A percentile compares a stretch with the other conserved stretches of the same genome.
phyloP scores from a whole-genome alignment of 2,329 filamentous ascomycete genomes.

The Tolypocladium ophioglossoides region DNA sequence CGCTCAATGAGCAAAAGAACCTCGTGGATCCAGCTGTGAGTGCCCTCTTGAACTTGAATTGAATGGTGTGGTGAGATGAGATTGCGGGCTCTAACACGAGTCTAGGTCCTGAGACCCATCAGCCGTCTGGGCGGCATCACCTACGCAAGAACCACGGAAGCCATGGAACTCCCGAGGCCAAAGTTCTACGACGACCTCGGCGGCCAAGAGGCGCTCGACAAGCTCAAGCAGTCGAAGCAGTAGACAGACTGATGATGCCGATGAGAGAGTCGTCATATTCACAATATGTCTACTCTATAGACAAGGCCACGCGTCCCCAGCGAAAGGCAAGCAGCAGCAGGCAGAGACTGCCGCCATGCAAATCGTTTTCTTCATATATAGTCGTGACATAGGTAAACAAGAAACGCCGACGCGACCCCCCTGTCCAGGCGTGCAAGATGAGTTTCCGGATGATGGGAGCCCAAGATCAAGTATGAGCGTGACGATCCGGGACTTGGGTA shows the following conservation, averaged over 20 bases:
- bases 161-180: constrained; percentile 58
- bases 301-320: neutral
- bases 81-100: neutral
- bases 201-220: constrained; percentile 43
- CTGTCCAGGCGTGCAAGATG: neutral
- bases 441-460: neutral
- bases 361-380: constrained; percentile 1
- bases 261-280: neutral
- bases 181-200: constrained; percentile 43
- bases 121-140: constrained; percentile 77
- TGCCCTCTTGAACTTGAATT: constrained; percentile 5
- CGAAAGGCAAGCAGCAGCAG: neutral
- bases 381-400: neutral
- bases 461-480: no score
- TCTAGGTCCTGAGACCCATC: constrained; percentile 60
- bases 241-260: neutral
- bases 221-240: constrained; percentile 34
- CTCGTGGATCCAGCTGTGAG: constrained; percentile 60
- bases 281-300: neutral
- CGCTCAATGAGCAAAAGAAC: constrained; percentile 66
- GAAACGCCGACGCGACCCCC: neutral
- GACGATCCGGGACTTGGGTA: neutral
- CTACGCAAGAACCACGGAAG: constrained; percentile 62
- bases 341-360: neutral
- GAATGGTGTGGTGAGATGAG: neutral